Base-by-base conservation (phyloP, 768 basidiomycete species). In the Rhizopogon salebrosus region DNA sequence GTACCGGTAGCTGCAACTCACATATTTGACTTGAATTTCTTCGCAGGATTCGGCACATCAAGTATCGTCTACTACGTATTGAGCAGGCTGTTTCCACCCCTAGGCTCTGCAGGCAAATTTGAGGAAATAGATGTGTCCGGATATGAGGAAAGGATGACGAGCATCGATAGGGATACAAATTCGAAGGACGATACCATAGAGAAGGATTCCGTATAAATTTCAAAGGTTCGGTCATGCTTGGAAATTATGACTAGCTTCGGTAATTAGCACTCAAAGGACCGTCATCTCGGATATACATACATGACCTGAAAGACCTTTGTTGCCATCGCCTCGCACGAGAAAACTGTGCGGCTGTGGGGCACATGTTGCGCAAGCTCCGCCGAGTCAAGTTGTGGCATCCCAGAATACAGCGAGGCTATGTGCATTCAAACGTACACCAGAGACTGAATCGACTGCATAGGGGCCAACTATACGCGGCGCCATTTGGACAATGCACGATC, bases 11-110 rank as follows among this genome's bases (percentile, higher is more conserved):
- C 79, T 5, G 87, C 87, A 3, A 84, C 80, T n/a, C 77, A 79
- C 46, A 80, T 86, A 59, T 87, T 84, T 65, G 70, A 82, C 53
- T 76, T 89, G 74, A 83, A 84, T 6, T 91, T 89, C 76, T 87
- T 89, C 72, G 84, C 85, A 24, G 87, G 89, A 22, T 85, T 89
- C 58, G 80, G 80, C 22, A 77, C 83, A 41, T 84, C 87, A 2
- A 72, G 78, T 18, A 50, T 84, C 52, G 59, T 83, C 26, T 91
- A 90, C 66, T 76, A 69, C 58, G 8, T 68, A 18, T 74, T 83
- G 41, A 84, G 80, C 70, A 56, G 67, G 49, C 29, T 76, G 34
- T 85, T 77, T 67, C 85, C 87, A 4, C 75, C 79, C 2, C 73
- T 68, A 3, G 82, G 82, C 16, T 62, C 65, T 51, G 67, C 65